These are phyloP conservation scores for Sideroxylon spinosum DNA, from an alignment of 179 eudicot species.

Conservation along the genomic window DNA sequence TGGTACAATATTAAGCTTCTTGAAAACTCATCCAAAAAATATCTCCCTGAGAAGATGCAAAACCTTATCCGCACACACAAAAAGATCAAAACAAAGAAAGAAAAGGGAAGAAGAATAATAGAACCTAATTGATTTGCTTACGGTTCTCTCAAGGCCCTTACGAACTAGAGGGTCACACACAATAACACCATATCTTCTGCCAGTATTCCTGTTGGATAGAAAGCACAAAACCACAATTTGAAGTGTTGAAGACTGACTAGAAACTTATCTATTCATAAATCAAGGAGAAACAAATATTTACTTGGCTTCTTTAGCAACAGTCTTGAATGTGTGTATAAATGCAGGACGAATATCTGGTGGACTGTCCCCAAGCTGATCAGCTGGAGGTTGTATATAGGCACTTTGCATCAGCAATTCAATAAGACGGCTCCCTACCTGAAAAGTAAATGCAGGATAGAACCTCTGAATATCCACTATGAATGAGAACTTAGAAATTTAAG, in stretches of 20 bases:
- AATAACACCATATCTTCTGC: constrained; percentile 74
- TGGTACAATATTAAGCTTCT: not conserved
- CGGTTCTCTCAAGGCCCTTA: constrained; percentile 80
- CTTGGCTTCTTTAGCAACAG: constrained; percentile 50
- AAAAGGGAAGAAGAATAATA: not conserved
- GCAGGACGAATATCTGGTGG: constrained; percentile 91
- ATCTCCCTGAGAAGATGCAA: too few species aligned
- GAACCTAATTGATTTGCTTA: constrained; percentile 30
- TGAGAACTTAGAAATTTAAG: not conserved
- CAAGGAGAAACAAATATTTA: constrained; percentile 25
- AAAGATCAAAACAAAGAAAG: too few species aligned
- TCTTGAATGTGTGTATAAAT: constrained; percentile 56
- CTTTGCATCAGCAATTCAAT: constrained; percentile 78
- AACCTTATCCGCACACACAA: too few species aligned
- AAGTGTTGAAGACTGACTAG: not conserved
- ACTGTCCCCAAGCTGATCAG: constrained; percentile 50
- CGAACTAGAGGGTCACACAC: constrained; percentile 72
- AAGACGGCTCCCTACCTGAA: constrained; percentile 81
- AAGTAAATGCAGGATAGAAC: constrained; percentile 15
- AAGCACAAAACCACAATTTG: constrained; percentile 10
- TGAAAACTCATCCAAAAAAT: too few species aligned
- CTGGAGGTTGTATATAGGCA: constrained; percentile 78
- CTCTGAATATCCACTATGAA: not conserved
- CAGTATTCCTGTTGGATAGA: constrained; percentile 40
- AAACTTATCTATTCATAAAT: not conserved